These are phyloP conservation scores for Ceriops zippeliana DNA, from an alignment of 345 rosid species.

Conservation along the genomic window DNA sequence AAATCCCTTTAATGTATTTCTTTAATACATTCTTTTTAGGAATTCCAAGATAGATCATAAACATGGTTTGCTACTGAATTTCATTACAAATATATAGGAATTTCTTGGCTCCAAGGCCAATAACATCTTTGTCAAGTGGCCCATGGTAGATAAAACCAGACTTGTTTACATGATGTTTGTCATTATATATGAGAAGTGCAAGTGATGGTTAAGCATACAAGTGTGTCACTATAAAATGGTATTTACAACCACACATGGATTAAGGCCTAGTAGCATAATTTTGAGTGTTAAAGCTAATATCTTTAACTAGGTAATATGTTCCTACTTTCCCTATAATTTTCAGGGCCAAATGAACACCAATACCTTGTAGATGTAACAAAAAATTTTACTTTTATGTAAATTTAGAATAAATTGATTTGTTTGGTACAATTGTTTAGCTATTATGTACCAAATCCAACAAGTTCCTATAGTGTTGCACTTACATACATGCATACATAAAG, in stretches of 20 bases:
- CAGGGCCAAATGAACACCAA: constrained; percentile 98
- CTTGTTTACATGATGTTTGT: constrained; percentile 80
- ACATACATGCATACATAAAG: too few relatives aligned
- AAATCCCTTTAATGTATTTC: constrained; percentile 94
- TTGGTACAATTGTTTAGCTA: not conserved
- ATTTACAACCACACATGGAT: constrained; percentile 93
- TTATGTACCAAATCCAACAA: too few relatives aligned
- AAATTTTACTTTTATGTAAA: not conserved
- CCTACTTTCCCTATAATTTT: constrained; percentile 97
- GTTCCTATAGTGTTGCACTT: too few relatives aligned
- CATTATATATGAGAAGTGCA: constrained; percentile 73
- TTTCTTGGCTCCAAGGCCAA: constrained; percentile 94
- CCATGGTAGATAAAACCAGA: constrained; percentile 90
- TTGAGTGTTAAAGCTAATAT: constrained; percentile 75
- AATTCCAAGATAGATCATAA: constrained; percentile 93
- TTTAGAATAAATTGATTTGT: not conserved
- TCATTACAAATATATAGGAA: constrained; percentile 78
- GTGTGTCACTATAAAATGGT: constrained; percentile 82
- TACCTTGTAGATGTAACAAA: constrained; percentile 39
- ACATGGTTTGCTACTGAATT: constrained; percentile 83
- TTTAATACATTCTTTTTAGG: constrained; percentile 89
- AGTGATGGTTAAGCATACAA: constrained; percentile 73
- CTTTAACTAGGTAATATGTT: constrained; percentile 77
- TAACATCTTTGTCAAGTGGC: constrained; percentile 89
- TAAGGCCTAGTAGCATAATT: constrained; percentile 92